A percentile compares a stretch with the other conserved stretches of the same genome.
Evolutionary conservation across 371 early-diverging fungal species (phyloP).

Genomic region (Syncephalis plumigaleata): DNA sequence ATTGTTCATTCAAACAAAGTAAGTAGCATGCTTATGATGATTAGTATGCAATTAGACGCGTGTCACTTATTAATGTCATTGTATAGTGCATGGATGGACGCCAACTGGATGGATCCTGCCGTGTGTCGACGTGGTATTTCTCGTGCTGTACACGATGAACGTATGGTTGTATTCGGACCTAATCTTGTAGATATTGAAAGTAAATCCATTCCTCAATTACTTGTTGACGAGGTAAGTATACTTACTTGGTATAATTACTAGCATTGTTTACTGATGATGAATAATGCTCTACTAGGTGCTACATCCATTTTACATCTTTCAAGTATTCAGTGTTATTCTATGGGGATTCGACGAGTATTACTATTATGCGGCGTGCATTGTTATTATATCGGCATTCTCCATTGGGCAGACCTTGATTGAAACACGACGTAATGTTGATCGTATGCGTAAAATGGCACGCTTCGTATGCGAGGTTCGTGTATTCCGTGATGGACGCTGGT

Average conservation of each 20-base stretch:
- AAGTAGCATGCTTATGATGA: not conserved
- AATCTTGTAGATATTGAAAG: conserved; percentile 72
- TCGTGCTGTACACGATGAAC: conserved; percentile 28
- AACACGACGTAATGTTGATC: conserved; percentile 48
- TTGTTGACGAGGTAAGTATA: conserved; percentile 57
- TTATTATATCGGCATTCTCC: conserved; percentile 62
- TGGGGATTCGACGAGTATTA: conserved; percentile 92
- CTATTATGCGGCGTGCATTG: conserved; percentile 86
- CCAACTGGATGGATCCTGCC: conserved; percentile 32
- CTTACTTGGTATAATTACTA: not conserved
- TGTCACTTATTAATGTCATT: not conserved
- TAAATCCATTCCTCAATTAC: conserved; percentile 49
- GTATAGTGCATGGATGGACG: conserved; percentile 54
- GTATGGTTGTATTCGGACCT: conserved; percentile 59
- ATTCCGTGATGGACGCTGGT: conserved; percentile 49
- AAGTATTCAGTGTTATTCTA: conserved; percentile 71
- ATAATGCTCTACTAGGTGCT: conserved; percentile 27
- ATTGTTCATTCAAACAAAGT: conserved; percentile 48
- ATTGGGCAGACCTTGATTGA: conserved; percentile 67
- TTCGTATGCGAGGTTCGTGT: conserved; percentile 67
- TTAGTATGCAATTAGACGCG: not conserved
- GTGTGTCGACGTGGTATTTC: conserved; percentile 32
- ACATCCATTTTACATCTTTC: conserved; percentile 93
- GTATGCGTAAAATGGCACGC: conserved; percentile 73
- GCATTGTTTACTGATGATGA: not conserved